Base-by-base conservation (phyloP, 2,329 filamentous ascomycete genomes). In the Ceratocystis harringtonii region DNA sequence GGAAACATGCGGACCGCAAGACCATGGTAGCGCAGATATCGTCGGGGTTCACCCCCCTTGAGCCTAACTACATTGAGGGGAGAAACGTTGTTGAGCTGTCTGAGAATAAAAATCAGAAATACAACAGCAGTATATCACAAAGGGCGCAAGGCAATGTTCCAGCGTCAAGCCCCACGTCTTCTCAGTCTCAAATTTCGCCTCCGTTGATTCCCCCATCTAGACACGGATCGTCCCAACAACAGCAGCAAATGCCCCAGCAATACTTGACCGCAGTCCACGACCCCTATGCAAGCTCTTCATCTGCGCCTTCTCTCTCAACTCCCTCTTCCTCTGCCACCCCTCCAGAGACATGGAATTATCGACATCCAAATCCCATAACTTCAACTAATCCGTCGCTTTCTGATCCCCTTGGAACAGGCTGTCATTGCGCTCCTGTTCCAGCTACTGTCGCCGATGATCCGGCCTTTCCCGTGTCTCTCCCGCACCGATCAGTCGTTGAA, bases 151-250 rank as follows among this genome's bases (percentile, higher is more conserved):
- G 65, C 22, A 67, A 61, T 32, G 30, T 61, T 2, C 52, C 41
- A 17, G 66, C 65, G 5, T 65, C 66, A 8, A 67, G 63, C 44
- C 63, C 66, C 6, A 52, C 63, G 28, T 67, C 66, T 30, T 63
- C 66, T 1, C 61, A 67, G 30, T 67, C 66, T 22, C 58, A 44
- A n/a, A 65, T 65, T 63, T 67, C 66, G 2, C 66, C 66, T 4
- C 50, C 61, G 22, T 67, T 61, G 55, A 58, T 58, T 15, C 55
- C 55, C 15, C 5, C 55, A 36, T 25, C 19, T 52, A 19, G 50
- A 48, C 52, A 32, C 4, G 41, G 22, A 28, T 30, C 63, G 12
- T 55, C 5, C 64, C 64, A 43, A 15, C 41, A 63, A 28, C 65
- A 41, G n/a, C 62, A 64, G 36, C 50, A 48, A 22, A 36, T 58